phyloP scores from a whole-genome alignment of 2,329 filamentous ascomycete species.

The Clarireedia paspali region DNA sequence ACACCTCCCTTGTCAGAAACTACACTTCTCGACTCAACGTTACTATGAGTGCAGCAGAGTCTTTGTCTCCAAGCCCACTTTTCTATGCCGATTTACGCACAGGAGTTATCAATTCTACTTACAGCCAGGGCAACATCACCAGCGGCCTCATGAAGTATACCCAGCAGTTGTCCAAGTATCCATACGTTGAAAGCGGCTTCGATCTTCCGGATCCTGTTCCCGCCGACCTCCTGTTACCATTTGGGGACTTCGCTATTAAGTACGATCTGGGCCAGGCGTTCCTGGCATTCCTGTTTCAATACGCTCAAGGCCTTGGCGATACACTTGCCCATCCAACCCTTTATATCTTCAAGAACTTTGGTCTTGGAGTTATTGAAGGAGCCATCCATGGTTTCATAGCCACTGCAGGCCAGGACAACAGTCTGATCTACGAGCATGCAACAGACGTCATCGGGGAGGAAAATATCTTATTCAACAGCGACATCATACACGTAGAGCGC shows the following conservation, averaged over 20 bases:
- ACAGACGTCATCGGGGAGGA: background rate
- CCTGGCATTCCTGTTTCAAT: conserved; percentile 34
- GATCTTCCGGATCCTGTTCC: conserved; percentile 29
- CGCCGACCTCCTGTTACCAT: conserved; percentile 17
- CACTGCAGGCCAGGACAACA: conserved; percentile 11
- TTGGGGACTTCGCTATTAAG: conserved; percentile 19
- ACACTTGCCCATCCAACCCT: conserved; percentile 36
- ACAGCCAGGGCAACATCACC: conserved; percentile 1
- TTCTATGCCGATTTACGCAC: conserved; percentile 10
- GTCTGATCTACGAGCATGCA: conserved; percentile 15
- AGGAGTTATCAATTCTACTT: conserved; percentile 7
- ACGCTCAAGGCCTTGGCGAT: conserved; percentile 38
- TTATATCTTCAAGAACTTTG: conserved; percentile 38
- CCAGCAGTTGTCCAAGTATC: conserved; percentile 27
- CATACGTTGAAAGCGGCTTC: conserved; percentile 33
- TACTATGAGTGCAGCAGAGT: background rate
- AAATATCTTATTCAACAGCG: conserved; percentile 15
- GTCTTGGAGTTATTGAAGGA: conserved; percentile 13
- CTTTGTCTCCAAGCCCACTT: background rate
- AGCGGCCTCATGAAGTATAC: conserved; percentile 9
- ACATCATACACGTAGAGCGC: conserved; percentile 14
- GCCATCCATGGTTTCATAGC: conserved; percentile 13
- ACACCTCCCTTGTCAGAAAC: conserved; percentile 5
- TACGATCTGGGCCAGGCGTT: conserved; percentile 32
- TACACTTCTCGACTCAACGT: conserved; percentile 12